Evolutionary conservation across 768 basidiomycete species (phyloP).

Genomic region (Mrakia frigida): DNA sequence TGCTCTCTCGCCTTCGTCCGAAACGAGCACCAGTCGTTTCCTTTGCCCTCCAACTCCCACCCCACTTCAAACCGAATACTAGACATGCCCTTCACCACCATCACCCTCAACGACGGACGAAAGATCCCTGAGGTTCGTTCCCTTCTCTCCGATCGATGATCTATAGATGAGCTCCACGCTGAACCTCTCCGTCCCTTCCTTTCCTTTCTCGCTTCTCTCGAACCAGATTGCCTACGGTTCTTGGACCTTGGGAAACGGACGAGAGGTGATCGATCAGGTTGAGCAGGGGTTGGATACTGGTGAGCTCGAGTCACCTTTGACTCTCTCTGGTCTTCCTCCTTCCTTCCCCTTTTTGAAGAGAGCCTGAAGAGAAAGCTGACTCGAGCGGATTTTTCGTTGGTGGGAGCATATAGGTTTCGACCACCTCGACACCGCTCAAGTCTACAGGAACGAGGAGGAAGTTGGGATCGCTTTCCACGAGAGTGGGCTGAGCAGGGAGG

Average conservation of each 20-base stretch:
- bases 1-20: neutral
- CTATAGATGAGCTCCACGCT: neutral
- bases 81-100: constrained; percentile 31
- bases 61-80: neutral
- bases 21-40: neutral
- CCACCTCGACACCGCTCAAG: constrained; percentile 61
- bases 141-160: neutral
- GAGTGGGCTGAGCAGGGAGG: constrained; percentile 44
- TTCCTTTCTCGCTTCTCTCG: neutral
- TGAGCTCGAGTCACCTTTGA: too few species aligned
- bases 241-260: constrained; percentile 30
- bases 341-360: neutral
- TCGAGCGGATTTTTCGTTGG: too few species aligned
- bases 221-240: constrained; percentile 28
- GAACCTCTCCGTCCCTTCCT: neutral
- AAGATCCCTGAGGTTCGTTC: constrained; percentile 18
- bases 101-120: constrained; percentile 33
- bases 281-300: constrained; percentile 15
- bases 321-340: too few species aligned
- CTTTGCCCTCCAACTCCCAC: neutral
- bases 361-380: too few species aligned
- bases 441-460: constrained; percentile 49
- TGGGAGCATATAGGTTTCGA: constrained; percentile 34
- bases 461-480: constrained; percentile 47
- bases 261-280: constrained; percentile 26